Evolutionary conservation across 1,284 basidiomycete genomes (phyloP), one percentile per base, ranked within the genome.

Genomic region (Cryptococcus sp.): DNA sequence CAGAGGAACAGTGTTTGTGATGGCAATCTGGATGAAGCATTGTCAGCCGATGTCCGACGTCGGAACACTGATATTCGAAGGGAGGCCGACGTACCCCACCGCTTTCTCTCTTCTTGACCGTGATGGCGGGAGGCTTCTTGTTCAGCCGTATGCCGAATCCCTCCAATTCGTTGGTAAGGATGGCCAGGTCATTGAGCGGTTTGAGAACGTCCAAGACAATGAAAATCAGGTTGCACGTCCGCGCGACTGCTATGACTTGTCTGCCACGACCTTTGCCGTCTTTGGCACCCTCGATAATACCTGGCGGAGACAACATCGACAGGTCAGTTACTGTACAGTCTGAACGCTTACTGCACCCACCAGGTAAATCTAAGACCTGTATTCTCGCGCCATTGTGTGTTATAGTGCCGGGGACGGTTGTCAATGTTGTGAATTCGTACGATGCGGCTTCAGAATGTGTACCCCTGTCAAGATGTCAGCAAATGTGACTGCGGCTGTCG

Each of bases 241-340:
- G 86, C 20, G 94, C 93, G 64, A 98, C 94, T 53, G 94, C 93
- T 75, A 86, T 85, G 60, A 86, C 95, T 85, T 99, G 96, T 70
- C 91, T 86, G 84, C 96, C 96, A 83, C 96, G 84, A 81, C 96
- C 96, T 79, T 93, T 89, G 64, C 95, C 95, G 73, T 99, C 96
- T 75, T 95, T 95, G 38, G 96, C 96, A 68, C 96, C 96, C 79
- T 99, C 96, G 65, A 99, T 99, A 66, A 99, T 99, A 84, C 95
- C 95, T 63, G 92, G 39, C 17, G 46, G n/a, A 43, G 47, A 8
- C 4, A 30, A 10, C 4, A 10, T 30, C 5, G 13, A 35, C 13
- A 35, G 5, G 8, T 35, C 30, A 35, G 30, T 35, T 8, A 10
- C 10, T 35, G 8, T 35, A 35, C 30, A 23, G 25, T 48, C 40